Conservation (phyloP, 345 rosid species). For the Hypericum perforatum region DNA sequence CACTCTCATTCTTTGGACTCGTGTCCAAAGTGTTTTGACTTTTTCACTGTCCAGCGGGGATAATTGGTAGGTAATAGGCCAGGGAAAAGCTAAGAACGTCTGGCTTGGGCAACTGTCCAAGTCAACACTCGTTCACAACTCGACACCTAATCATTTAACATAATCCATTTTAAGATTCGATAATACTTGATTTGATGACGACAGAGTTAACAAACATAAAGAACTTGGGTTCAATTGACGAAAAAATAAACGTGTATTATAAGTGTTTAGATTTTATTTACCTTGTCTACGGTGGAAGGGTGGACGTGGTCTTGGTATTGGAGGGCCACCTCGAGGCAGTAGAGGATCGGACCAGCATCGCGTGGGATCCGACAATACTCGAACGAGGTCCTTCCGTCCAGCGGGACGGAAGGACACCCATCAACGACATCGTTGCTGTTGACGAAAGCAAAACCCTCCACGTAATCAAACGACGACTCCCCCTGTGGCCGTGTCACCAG, state of each 20-base stretch:
- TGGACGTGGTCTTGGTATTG: slow-evolving; percentile 41
- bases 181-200: too few relatives aligned
- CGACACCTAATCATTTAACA: slow-evolving; percentile 5
- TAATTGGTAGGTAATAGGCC: slow-evolving; percentile 16
- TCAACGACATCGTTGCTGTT: slow-evolving; percentile 71
- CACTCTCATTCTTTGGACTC: slow-evolving; percentile 20
- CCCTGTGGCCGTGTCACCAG: slow-evolving; percentile 49
- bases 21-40: slow-evolving; percentile 31
- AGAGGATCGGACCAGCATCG: slow-evolving; percentile 60
- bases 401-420: slow-evolving; percentile 75
- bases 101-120: slow-evolving; percentile 21
- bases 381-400: slow-evolving; percentile 32
- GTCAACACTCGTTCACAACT: slow-evolving; percentile 22
- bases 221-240: too few relatives aligned
- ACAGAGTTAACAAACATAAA: too few relatives aligned
- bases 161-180: background rate
- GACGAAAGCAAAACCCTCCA: slow-evolving; percentile 83
- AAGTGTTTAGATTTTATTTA: slow-evolving; percentile 10
- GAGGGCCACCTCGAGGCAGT: slow-evolving; percentile 76
- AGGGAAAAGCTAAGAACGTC: slow-evolving; percentile 16
- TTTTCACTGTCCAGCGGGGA: slow-evolving; percentile 13
- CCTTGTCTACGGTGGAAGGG: slow-evolving; percentile 47
- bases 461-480: slow-evolving; percentile 66
- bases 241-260: too few relatives aligned
- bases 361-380: slow-evolving; percentile 37